Conservation (phyloP, 768 basidiomycete genomes). For the Phlebiopsis flavidoalba region DNA sequence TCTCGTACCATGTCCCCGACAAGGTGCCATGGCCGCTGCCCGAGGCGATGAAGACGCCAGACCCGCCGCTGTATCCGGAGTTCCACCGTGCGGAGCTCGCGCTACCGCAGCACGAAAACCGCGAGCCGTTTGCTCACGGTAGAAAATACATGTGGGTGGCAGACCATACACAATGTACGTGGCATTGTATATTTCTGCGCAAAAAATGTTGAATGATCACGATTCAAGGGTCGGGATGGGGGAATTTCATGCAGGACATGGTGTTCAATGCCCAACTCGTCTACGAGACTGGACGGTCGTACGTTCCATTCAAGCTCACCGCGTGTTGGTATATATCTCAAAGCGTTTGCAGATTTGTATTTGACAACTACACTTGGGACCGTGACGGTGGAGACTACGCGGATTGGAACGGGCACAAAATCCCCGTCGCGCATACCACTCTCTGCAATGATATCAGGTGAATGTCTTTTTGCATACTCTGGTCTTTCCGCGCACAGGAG, state of each 20-base stretch:
- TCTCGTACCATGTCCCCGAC: background rate
- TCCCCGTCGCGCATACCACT: conserved; percentile 50
- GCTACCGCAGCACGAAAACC: conserved; percentile 41
- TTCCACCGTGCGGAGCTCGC: conserved; percentile 26
- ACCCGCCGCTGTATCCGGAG: conserved; percentile 24
- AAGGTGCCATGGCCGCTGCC: background rate
- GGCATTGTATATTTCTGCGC: background rate
- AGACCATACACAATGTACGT: conserved; percentile 41
- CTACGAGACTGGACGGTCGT: conserved; percentile 31
- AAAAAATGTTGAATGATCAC: background rate
- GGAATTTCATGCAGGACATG: conserved; percentile 35
- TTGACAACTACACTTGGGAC: conserved; percentile 53
- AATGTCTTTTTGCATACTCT: conserved; percentile 3
- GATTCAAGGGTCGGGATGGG: conserved; percentile 34
- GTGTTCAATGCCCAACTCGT: conserved; percentile 31
- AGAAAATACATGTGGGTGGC: conserved; percentile 41
- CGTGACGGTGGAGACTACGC: conserved; percentile 31
- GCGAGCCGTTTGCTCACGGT: conserved; percentile 36
- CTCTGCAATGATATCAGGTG: conserved; percentile 46
- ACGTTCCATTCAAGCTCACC: conserved; percentile 5
- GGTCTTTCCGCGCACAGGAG: background rate
- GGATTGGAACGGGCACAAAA: conserved; percentile 41
- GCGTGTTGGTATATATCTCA: too few relatives aligned
- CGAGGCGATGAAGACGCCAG: background rate
- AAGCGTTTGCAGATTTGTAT: conserved; percentile 34